Evolutionary conservation across 805 yeast species (phyloP).

Genomic region (Tanozyma kutaoensis): DNA sequence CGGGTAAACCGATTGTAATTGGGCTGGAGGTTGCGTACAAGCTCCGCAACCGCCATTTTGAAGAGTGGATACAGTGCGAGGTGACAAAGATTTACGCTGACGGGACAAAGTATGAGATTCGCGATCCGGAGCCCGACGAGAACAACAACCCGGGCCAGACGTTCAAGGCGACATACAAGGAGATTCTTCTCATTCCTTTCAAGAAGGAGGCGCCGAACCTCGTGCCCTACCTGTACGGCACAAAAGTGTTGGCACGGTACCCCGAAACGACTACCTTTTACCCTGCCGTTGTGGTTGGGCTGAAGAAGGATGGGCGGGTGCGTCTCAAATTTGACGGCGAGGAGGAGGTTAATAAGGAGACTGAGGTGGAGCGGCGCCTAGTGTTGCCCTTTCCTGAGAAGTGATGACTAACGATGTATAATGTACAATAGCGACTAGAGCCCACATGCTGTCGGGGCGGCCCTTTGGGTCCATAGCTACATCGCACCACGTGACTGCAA

Average conservation of each 20-base stretch:
- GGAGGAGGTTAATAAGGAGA: constrained; percentile 91
- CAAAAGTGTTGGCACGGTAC: constrained; percentile 81
- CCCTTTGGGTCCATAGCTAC: no score
- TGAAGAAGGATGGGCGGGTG: constrained; percentile 63
- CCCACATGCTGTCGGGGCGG: no score
- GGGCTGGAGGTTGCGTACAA: constrained; percentile 87
- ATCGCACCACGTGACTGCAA: no score
- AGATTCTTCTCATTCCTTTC: constrained; percentile 61
- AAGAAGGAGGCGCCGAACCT: constrained; percentile 25
- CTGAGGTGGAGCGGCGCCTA: constrained; percentile 75
- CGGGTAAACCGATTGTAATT: constrained; percentile 40
- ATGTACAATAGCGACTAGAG: no score
- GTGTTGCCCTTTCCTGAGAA: constrained; percentile 62
- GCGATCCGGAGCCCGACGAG: constrained; percentile 97
- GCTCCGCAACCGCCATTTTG: constrained; percentile 54
- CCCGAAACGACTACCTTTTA: constrained; percentile 97
- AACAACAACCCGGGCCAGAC: constrained; percentile 66
- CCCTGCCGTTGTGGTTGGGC: constrained; percentile 81
- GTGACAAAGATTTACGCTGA: constrained; percentile 68
- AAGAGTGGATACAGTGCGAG: constrained; percentile 95
- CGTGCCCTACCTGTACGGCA: constrained; percentile 53
- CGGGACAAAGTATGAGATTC: constrained; percentile 67
- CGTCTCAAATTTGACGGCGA: constrained; percentile 87
- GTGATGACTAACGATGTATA: no score
- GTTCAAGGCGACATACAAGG: constrained; percentile 74